A percentile compares a stretch with the other conserved stretches of the same genome.
phyloP scores from a whole-genome alignment of 768 basidiomycete species.

The Kwoniella sp. region DNA sequence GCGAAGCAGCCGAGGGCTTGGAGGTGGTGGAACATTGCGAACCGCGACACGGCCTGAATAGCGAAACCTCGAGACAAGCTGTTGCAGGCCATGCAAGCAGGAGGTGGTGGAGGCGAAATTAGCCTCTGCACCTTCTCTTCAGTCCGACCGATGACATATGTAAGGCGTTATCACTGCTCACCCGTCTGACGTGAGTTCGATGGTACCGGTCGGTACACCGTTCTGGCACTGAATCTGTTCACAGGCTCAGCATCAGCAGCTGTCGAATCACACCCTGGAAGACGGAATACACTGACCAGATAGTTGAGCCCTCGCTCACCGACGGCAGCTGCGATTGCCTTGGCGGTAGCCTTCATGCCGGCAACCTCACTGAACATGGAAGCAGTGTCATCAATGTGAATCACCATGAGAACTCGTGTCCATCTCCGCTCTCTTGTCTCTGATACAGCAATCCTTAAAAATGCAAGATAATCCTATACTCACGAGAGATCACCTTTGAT shows the following conservation, averaged over 20 bases:
- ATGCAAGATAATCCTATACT: no score
- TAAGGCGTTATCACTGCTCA: slow-evolving; percentile 21
- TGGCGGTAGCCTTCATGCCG: slow-evolving; percentile 24
- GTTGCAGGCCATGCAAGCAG: slow-evolving; percentile 13
- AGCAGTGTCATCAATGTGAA: no score
- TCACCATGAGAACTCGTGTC: no score
- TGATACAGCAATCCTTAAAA: no score
- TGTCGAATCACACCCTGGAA: no score
- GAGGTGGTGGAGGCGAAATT: no score
- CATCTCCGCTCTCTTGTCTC: no score
- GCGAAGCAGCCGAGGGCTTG: background rate
- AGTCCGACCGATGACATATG: background rate
- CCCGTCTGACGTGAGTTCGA: slow-evolving; percentile 27
- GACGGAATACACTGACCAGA: slow-evolving; percentile 10
- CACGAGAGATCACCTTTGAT: slow-evolving; percentile 10
- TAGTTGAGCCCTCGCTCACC: slow-evolving; percentile 23
- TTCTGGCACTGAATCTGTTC: slow-evolving; percentile 27
- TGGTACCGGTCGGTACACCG: slow-evolving; percentile 15
- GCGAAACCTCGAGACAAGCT: slow-evolving; percentile 18
- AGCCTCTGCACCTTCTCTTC: no score
- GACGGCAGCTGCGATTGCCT: slow-evolving; percentile 2
- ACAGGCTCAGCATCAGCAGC: no score
- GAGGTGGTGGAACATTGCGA: slow-evolving; percentile 27
- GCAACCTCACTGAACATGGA: slow-evolving; percentile 5
- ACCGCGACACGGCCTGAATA: slow-evolving; percentile 34